A percentile compares a stretch with the other conserved stretches of the same genome.
phyloP scores from a whole-genome alignment of 2,329 filamentous ascomycete species.

The Aquanectria penicillioides region DNA sequence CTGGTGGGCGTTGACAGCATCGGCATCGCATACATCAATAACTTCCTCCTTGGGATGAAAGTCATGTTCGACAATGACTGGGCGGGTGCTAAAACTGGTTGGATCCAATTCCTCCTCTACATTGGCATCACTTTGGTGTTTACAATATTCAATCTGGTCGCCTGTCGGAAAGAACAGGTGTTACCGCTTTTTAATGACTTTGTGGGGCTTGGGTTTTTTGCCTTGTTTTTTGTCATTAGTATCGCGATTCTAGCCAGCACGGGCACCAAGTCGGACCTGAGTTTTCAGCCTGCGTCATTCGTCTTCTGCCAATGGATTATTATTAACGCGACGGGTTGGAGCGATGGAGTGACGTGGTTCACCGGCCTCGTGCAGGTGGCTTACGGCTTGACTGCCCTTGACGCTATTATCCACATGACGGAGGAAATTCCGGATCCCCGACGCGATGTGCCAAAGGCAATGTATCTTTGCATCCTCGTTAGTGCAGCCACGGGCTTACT shows the following conservation, averaged over 20 bases:
- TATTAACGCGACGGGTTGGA: slow-evolving; percentile 58
- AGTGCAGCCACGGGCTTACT: slow-evolving; percentile 59
- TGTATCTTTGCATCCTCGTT: slow-evolving; percentile 60
- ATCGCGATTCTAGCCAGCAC: slow-evolving; percentile 62
- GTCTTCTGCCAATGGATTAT: slow-evolving; percentile 62
- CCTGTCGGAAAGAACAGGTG: slow-evolving; percentile 55
- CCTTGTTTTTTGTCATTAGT: slow-evolving; percentile 61
- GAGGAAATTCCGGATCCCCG: slow-evolving; percentile 65
- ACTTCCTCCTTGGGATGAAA: slow-evolving; percentile 66
- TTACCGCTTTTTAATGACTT: slow-evolving; percentile 65
- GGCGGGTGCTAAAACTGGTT: slow-evolving; percentile 54
- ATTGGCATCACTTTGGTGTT: slow-evolving; percentile 59
- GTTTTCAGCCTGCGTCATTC: slow-evolving; percentile 60
- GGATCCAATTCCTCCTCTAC: slow-evolving; percentile 66
- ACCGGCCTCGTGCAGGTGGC: slow-evolving; percentile 65
- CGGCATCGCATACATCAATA: slow-evolving; percentile 65
- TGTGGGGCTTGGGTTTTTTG: slow-evolving; percentile 61
- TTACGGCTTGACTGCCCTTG: slow-evolving; percentile 61
- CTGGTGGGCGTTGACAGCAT: slow-evolving; percentile 67
- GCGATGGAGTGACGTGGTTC: slow-evolving; percentile 65
- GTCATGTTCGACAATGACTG: slow-evolving; percentile 61
- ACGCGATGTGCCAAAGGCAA: slow-evolving; percentile 59
- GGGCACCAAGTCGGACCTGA: slow-evolving; percentile 53
- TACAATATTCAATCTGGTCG: slow-evolving; percentile 61
- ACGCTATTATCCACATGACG: slow-evolving; percentile 67